Evolutionary conservation across 345 rosid genomes (phyloP).

Genomic region (Noccaea caerulescens): DNA sequence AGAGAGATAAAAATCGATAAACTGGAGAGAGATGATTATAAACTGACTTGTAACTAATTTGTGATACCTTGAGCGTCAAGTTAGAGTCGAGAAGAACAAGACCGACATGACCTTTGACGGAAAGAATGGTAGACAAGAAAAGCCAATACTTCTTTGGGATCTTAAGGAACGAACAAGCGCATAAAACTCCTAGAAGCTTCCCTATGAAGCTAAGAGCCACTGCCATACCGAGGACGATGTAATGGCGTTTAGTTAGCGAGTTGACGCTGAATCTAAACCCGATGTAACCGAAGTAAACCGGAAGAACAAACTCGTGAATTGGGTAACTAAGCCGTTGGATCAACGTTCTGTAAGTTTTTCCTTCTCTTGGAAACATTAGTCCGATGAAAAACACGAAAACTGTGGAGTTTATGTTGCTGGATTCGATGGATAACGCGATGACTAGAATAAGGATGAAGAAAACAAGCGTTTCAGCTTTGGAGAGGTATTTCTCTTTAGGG

Average conservation of each 20-base stretch:
- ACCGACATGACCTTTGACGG: conserved; percentile 73
- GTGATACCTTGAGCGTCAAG: conserved; percentile 31
- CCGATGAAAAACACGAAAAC: conserved; percentile 64
- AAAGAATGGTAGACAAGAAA: conserved; percentile 59
- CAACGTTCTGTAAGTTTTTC: conserved; percentile 76
- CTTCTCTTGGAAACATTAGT: conserved; percentile 75
- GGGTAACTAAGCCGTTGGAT: conserved; percentile 61
- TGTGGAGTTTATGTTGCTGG: conserved; percentile 49
- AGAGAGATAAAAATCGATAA: not conserved
- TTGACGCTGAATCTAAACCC: conserved; percentile 67
- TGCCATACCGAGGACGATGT: conserved; percentile 40
- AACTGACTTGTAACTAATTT: not conserved
- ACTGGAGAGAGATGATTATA: not conserved
- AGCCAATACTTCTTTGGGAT: conserved; percentile 61
- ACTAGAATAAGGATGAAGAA: conserved; percentile 51
- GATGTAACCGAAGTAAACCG: conserved; percentile 76
- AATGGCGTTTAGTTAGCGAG: conserved; percentile 30
- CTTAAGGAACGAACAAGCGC: conserved; percentile 55
- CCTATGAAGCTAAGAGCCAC: conserved; percentile 52
- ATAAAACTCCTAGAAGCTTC: conserved; percentile 66
- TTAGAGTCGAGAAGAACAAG: conserved; percentile 50
- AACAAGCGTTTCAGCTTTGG: conserved; percentile 58
- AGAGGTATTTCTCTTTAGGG: conserved; percentile 60
- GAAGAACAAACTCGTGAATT: conserved; percentile 76
- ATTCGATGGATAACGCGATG: conserved; percentile 52